Base-by-base conservation (phyloP, 2,329 filamentous ascomycete genomes). In the Dichotomopilus funicola region DNA sequence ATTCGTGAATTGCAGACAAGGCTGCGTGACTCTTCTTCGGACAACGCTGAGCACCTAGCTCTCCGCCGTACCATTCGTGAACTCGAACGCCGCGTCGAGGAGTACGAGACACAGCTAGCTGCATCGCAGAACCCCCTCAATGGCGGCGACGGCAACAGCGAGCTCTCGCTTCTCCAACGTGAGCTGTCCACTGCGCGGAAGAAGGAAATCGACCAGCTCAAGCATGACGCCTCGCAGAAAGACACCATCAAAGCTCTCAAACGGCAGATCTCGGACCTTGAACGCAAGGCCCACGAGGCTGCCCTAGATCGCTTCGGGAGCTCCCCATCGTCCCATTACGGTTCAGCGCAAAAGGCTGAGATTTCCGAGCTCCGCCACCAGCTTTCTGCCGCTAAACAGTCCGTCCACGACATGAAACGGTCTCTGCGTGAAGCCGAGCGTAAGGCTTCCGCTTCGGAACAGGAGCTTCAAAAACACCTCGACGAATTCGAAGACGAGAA, bases 251-350 rank as follows among this genome's bases (percentile, higher is more conserved):
- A 85, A 57, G 73, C 75, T 19, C 78, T 88, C 56, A 87, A 86
- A 67, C 77, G 79, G 48, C 80, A 85, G 55, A 78, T 89, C 49
- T 74, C 78, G 2, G 82, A 88, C 38, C 76, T 90, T 12, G 86
- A 89, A 66, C 79, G 79, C 42, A 81, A 86, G 56, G 74, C 86
- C 4, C 84, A 88, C 61, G 83, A 90, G 56, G 76, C 80, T 5
- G 78, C 83, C 46, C 75, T 83, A 42, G 78, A 78, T 13, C 75
- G 74, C 9, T 66, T 82, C 33, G 68, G 72, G 27, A 61, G 63
- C 38, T 75, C 76, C 10, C 75, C 76, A 2, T 73, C 76, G 1
- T 81, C 79, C 7, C 63, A 68, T n/a, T 72, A 73, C 48, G 75
- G 75, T n/a, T 80, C 80, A 1, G 77, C 70, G 12, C 73, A 74